phyloP scores from a whole-genome alignment of 2,329 filamentous ascomycete genomes.

The Ascochyta pisi region DNA sequence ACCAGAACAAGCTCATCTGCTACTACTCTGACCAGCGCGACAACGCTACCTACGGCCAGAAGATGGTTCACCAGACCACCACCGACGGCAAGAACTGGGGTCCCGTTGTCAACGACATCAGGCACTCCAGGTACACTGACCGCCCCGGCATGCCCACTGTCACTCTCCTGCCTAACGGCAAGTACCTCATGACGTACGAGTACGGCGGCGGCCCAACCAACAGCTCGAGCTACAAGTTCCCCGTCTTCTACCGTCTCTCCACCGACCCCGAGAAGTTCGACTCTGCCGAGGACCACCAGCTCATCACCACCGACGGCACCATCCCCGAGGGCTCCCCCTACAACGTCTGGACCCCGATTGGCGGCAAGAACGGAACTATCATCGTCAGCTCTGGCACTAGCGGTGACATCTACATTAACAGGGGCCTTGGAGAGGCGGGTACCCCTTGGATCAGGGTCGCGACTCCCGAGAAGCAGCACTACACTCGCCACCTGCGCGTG shows the following conservation, averaged over 20 bases:
- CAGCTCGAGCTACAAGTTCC: conserved; percentile 51
- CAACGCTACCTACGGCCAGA: conserved; percentile 67
- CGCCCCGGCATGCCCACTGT: conserved; percentile 74
- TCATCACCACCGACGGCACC: conserved; percentile 56
- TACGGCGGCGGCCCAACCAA: conserved; percentile 58
- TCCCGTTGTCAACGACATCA: conserved; percentile 66
- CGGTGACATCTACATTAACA: conserved; percentile 57
- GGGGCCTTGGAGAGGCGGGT: conserved; percentile 51
- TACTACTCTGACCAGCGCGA: conserved; percentile 78
- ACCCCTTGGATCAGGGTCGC: conserved; percentile 54
- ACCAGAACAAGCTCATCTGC: conserved; percentile 65
- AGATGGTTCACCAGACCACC: conserved; percentile 69
- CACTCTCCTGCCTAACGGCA: conserved; percentile 62
- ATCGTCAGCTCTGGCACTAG: conserved; percentile 54
- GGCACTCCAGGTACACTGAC: conserved; percentile 66
- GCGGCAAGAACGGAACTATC: conserved; percentile 59
- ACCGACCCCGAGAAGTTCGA: conserved; percentile 57
- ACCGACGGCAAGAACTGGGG: conserved; percentile 67
- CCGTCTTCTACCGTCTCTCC: conserved; percentile 61
- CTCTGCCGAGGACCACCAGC: conserved; percentile 48
- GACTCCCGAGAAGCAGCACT: conserved; percentile 52
- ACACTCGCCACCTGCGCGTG: conserved; percentile 57
- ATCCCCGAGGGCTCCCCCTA: conserved; percentile 58
- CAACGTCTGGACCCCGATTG: conserved; percentile 58
- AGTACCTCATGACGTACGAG: conserved; percentile 72